Base-by-base conservation (phyloP, 176 grass and related monocot genomes). In the Zea luxurians region DNA sequence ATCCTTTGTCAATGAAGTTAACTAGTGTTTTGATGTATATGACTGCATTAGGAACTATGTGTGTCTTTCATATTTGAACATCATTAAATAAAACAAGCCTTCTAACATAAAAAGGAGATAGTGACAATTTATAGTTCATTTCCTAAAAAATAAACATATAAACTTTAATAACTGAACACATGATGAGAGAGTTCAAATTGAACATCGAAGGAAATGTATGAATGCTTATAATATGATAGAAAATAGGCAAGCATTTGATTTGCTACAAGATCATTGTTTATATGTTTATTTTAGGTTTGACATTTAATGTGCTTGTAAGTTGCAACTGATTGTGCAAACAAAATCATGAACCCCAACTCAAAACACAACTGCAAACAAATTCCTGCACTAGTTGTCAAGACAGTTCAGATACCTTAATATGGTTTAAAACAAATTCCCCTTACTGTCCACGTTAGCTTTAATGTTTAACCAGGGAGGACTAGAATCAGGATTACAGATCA, bases 131-230 rank as follows among this genome's bases (percentile, higher is more conserved):
- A 64, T 77, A 21, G 35, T 62, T 16, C 35, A 49, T 48, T 10
- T 77, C 44, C 27, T 34, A 60, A 34, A 75, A 20, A 47, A 46
- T 64, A 76, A 18, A 27, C 40, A 77, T 21, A 47, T 15, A 11
- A 64, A 2, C 21, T 72, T 52, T 57, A 16, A 7, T 79, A 73
- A 74, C 16, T 67, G 66, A 75, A 6, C 4, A 48, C 10, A 42
- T 36, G 43, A 61, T 41, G 15, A 67, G 40, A 61, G 15, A 68
- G 54, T 40, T 49, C 55, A 80, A 59, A 74, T 7, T 8, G 2
- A 73, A 12, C 9, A 73, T 71, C 36, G 45, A 36, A 80, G 3
- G 17, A 78, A 82, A 78, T 50, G 35, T 60, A 76, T 15, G 34
- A 41, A 11, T 21, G 15, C n/a, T 60, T n/a, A 70, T 17, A 8